Percentiles rank a stretch among this genome's conserved stretches.
Conservation (phyloP, 208 protist genomes). For the Leishmania amazonensis region DNA sequence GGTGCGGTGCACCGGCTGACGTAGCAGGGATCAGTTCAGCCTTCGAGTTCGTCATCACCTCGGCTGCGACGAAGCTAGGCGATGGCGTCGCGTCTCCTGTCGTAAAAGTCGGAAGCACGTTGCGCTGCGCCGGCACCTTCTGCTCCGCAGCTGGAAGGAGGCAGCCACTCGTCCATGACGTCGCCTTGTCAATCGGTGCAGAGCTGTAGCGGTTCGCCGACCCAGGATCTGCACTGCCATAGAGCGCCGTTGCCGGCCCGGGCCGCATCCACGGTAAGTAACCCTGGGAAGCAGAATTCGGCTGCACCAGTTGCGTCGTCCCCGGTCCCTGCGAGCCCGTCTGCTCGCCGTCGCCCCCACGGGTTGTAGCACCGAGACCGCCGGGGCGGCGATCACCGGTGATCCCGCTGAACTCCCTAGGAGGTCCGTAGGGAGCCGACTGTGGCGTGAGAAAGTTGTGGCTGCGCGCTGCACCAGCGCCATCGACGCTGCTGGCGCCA, state of each 20-base stretch:
- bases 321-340: background rate
- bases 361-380: background rate
- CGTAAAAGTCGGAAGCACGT: background rate
- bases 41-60: background rate
- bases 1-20: background rate
- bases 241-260: too few species aligned
- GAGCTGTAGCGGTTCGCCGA: slow-evolving; percentile 17
- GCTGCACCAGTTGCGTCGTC: background rate
- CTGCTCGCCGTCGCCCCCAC: background rate
- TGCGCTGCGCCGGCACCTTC: background rate
- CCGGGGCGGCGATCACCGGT: background rate
- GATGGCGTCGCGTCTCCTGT: background rate
- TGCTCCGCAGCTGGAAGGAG: background rate
- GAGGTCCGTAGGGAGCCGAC: background rate
- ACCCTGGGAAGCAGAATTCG: background rate
- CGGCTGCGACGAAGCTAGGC: background rate
- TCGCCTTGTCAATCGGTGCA: slow-evolving; percentile 2
- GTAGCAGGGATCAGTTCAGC: background rate
- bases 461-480: background rate
- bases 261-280: background rate
- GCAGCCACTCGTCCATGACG: background rate
- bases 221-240: background rate
- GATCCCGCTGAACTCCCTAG: background rate
- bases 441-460: background rate
- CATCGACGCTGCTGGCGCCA: background rate